These are phyloP conservation scores for Bauhinia variegata DNA, from an alignment of 306 rosid species.

Conservation along the genomic window DNA sequence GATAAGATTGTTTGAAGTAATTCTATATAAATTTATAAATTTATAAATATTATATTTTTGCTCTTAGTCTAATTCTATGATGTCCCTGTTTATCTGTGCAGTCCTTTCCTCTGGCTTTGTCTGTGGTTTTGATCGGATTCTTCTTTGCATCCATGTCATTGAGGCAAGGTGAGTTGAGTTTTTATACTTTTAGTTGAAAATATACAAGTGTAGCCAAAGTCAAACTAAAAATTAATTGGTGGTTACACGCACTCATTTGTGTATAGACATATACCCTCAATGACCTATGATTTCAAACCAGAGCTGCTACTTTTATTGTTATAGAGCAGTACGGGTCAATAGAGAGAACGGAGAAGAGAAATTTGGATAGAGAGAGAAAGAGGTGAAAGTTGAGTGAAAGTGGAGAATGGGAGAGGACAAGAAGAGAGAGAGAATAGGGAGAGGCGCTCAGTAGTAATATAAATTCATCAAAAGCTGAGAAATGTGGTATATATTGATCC, in stretches of 20 bases:
- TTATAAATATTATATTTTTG: slow-evolving; percentile 1
- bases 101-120: slow-evolving; percentile 86
- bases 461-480: slow-evolving; percentile 3
- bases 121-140: slow-evolving; percentile 74
- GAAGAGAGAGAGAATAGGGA: slow-evolving; percentile 2
- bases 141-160: slow-evolving; percentile 78
- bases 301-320: too few relatives aligned
- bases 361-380: too few relatives aligned
- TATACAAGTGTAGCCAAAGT: slow-evolving; percentile 6
- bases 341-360: too few relatives aligned
- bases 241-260: neutral
- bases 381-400: neutral
- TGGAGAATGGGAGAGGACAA: slow-evolving; percentile 1
- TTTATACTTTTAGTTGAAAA: slow-evolving; percentile 10
- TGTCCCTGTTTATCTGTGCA: slow-evolving; percentile 46
- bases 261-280: neutral
- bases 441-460: neutral
- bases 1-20: slow-evolving; percentile 28
- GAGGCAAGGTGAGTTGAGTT: slow-evolving; percentile 74
- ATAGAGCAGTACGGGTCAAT: too few relatives aligned
- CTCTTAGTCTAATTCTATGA: slow-evolving; percentile 18
- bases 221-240: slow-evolving; percentile 2
- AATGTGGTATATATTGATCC: neutral
- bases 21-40: slow-evolving; percentile 25
- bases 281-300: neutral